Evolutionary conservation across 2,329 filamentous ascomycete species (phyloP), one percentile per base, ranked within the genome.

Genomic region (Ascochyta viciae-villosae): DNA sequence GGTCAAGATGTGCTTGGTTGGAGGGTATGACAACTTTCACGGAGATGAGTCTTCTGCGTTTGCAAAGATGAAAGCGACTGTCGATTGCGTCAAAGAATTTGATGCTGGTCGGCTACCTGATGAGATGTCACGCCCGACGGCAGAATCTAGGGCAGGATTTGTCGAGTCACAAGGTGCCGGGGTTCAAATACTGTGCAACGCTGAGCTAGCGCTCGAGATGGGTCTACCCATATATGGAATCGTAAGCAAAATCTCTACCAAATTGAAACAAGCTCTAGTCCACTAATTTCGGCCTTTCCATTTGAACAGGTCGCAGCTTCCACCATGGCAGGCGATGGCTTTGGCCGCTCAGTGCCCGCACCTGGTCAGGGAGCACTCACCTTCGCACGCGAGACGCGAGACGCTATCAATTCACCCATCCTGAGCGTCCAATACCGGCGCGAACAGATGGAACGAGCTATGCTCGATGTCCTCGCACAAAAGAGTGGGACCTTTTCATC

Each of bases 341-440:
- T 66, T 29, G 70, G 74, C 0, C 67, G 76, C 2, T 79, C 77
- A 0, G 61, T 79, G 1, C 77, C 77, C 1, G 75, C 77, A 0
- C 77, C 77, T 0, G 76, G 77, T 1, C 61, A 70, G 23, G 77
- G 77, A 1, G 60, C 78, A 9, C 57, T 78, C 35, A 71, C 67
- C 6, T 61, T 64, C 29, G 74, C 70, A 1, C 57, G 64, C 12
- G 67, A 73, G 16, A 16, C 16, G 12, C 37, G 49, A 6, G 50
- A 45, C 22, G 59, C 53, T 6, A 59, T 62, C 0, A 13, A 59
- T 1, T 68, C 72, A 1, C 66, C 67, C 1, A 53, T 72, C 2
- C 50, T 75, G 7, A 64, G 67, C 44, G 58, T 74, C 24, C 53
- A 49, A 15, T 67, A 70, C 54, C 65, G 73, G 13, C 58, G 66